Conservation (phyloP, 768 basidiomycete genomes). For the Serendipita indica region DNA sequence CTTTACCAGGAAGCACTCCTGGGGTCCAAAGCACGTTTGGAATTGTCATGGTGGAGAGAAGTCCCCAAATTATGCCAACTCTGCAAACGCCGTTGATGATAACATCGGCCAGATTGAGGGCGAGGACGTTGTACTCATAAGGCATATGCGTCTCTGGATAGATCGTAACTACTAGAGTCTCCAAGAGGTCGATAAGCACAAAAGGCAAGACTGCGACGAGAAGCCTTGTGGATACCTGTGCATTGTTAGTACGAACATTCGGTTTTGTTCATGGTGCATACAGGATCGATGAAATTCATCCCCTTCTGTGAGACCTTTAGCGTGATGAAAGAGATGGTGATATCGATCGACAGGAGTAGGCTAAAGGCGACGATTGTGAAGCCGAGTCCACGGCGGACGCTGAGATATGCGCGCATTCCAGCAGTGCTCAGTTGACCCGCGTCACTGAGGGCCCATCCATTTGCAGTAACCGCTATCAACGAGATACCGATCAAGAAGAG, state of each 20-base stretch:
- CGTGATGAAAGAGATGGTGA: background rate
- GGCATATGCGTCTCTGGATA: background rate
- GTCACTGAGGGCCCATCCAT: no score
- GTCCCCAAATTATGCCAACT: background rate
- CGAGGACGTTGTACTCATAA: background rate
- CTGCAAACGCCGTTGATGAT: background rate
- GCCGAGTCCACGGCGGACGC: background rate
- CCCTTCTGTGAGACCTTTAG: background rate
- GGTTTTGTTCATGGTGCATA: background rate
- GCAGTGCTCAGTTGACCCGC: background rate
- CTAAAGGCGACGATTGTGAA: background rate
- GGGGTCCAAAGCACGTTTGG: background rate
- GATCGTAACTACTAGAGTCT: background rate
- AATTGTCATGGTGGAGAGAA: background rate
- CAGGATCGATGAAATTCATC: background rate
- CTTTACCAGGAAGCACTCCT: background rate
- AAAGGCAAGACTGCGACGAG: background rate
- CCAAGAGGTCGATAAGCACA: background rate
- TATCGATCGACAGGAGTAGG: background rate
- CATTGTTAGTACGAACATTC: background rate
- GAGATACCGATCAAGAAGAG: background rate
- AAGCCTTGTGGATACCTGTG: background rate
- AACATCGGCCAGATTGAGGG: background rate
- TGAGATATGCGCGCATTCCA: background rate
- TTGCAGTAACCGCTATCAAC: background rate